Evolutionary conservation across 1,139 yeast genomes (phyloP), one percentile per base, ranked within the genome.

Genomic region (Diutina pseudorugosa): DNA sequence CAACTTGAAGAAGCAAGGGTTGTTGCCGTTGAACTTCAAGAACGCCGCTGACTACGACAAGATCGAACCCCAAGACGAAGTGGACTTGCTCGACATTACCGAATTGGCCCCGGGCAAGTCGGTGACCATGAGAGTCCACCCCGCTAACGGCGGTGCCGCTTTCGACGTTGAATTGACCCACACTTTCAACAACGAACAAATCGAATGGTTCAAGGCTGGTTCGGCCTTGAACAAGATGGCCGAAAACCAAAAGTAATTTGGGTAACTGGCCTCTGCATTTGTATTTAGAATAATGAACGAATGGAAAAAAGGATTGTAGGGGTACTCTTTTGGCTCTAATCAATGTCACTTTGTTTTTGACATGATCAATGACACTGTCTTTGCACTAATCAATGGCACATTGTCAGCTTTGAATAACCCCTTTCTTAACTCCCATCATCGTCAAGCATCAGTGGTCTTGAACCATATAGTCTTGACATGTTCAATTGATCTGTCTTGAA

Each of bases 221-320:
- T 90, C 97, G 64, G 98, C 98, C 70, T 84, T 93, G 77, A 93
- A 93, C 87, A 88, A 85, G 81, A 91, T 93, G 95, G 91, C 95
- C 65, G 74, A 43, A 42, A 42, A 20, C 3, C n/a, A 6, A 8
- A 41, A 41, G 42, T 41, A 41, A 43, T n/a, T n/a, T n/a, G n/a
- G n/a, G 25, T 43, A 33, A 14, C 14, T 14, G 42, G 42, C 42
- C 42, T 6, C 8, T n/a, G 49, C 40, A 27, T 27, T 40, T 40
- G 49, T 45, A 16, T 45, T 23, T 45, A 45, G 25, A 23, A 41
- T 45, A 45, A 45, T 45, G 47, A 43, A 43, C 21, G 47, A 43
- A 16, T 19, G 44, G 9, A 25, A 25, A 25, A 25, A 25, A 25
- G 9, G n/a, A n/a, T n/a, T n/a, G n/a, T n/a, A n/a, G n/a, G n/a